phyloP scores from a whole-genome alignment of 129 eudicot genomes.

The Flaveria robusta region DNA sequence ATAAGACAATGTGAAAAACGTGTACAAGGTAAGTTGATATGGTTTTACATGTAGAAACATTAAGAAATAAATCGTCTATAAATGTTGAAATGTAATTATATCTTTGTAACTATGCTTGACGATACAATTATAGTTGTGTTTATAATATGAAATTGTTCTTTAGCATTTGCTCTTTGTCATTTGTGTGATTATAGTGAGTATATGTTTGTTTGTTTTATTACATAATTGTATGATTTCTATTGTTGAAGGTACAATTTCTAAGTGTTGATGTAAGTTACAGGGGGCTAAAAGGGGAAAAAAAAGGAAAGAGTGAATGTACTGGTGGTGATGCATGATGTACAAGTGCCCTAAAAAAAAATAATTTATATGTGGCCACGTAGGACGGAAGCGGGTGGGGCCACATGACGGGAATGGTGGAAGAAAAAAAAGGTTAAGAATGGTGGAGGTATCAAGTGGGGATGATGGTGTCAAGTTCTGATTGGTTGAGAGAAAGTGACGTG shows the following conservation, averaged over 20 bases:
- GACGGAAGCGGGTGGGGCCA: slow-evolving; percentile 20
- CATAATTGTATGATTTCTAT: no score
- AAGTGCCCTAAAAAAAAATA: background rate
- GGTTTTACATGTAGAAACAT: slow-evolving; percentile 30
- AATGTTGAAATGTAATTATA: slow-evolving; percentile 46
- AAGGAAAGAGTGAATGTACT: slow-evolving; percentile 1
- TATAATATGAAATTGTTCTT: background rate
- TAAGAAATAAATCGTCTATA: slow-evolving; percentile 24
- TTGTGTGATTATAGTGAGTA: no score
- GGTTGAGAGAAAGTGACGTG: slow-evolving; percentile 34
- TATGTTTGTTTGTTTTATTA: no score
- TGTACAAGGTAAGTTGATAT: slow-evolving; percentile 18
- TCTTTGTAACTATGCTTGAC: slow-evolving; percentile 33
- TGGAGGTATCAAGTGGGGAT: slow-evolving; percentile 31
- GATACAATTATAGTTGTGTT: slow-evolving; percentile 23
- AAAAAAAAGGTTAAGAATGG: slow-evolving; percentile 28
- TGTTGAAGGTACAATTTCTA: background rate
- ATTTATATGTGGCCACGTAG: background rate
- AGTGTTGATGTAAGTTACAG: background rate
- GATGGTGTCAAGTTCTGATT: slow-evolving; percentile 41
- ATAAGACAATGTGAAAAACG: slow-evolving; percentile 35
- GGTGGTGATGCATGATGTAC: slow-evolving; percentile 20
- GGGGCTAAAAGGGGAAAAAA: background rate
- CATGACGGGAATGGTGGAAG: slow-evolving; percentile 23
- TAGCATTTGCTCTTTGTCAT: no score